A percentile compares a stretch with the other conserved stretches of the same genome.
phyloP scores from a whole-genome alignment of 495 filamentous ascomycete species.

The Daldinia concentrica region DNA sequence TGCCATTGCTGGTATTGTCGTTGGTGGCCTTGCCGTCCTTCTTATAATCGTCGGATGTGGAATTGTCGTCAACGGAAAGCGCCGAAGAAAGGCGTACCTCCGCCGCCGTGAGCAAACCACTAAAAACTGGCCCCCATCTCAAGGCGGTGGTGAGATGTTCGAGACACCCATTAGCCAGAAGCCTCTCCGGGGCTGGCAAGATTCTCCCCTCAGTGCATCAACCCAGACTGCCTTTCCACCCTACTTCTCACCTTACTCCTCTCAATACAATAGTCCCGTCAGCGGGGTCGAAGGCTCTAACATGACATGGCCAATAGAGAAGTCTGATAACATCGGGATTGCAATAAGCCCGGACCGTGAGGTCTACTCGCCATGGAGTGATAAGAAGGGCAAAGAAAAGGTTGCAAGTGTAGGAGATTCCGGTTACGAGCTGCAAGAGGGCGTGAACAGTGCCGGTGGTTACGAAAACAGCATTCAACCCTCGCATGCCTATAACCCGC shows the following conservation, averaged over 20 bases:
- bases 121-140: slow-evolving; percentile 53
- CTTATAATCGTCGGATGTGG: slow-evolving; percentile 54
- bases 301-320: slow-evolving; percentile 44
- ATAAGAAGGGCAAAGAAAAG: slow-evolving; percentile 46
- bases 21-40: slow-evolving; percentile 56
- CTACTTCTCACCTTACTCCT: slow-evolving; percentile 60
- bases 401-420: slow-evolving; percentile 22
- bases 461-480: slow-evolving; percentile 16
- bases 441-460: slow-evolving; percentile 39
- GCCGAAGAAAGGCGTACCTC: slow-evolving; percentile 55
- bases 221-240: slow-evolving; percentile 53
- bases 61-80: slow-evolving; percentile 60
- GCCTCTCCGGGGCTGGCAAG: slow-evolving; percentile 58
- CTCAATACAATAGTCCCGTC: slow-evolving; percentile 59
- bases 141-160: slow-evolving; percentile 51
- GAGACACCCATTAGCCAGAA: slow-evolving; percentile 60
- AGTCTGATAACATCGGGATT: slow-evolving; percentile 41
- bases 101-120: slow-evolving; percentile 49
- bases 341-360: slow-evolving; percentile 43
- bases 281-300: slow-evolving; percentile 48
- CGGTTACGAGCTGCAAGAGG: slow-evolving; percentile 47
- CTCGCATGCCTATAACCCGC: slow-evolving; percentile 16
- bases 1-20: slow-evolving; percentile 62
- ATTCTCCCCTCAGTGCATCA: slow-evolving; percentile 55
- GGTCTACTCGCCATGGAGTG: slow-evolving; percentile 23